Evolutionary conservation across 2,329 filamentous ascomycete species (phyloP), one percentile per base, ranked within the genome.

Genomic region (Beauveria asiatica): DNA sequence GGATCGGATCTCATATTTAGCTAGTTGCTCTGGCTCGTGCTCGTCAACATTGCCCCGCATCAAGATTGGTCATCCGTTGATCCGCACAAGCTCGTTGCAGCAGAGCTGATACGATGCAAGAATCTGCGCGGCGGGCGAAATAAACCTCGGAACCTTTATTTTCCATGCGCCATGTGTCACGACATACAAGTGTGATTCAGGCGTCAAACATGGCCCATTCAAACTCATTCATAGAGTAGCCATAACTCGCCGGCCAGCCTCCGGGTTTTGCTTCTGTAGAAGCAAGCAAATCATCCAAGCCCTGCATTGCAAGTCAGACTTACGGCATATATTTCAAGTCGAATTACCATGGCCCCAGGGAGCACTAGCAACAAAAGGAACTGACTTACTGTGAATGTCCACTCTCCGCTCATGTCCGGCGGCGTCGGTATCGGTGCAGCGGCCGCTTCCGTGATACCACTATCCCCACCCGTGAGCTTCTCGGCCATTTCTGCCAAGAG

Each of bases 191-290:
- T 9, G 30, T 33, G 30, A 13, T 33, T 33, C 42, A 59, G 10
- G 27, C 16, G 17, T 59, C 46, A 41, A 59, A 54, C 42, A 49
- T 53, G 25, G 57, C 50, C 57, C 57, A 59, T 49, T 59, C 57
- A 46, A 59, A 59, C 42, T 59, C 57, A 27, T 59, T 44, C 57
- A 54, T 48, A 2, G 45, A 52, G 44, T 59, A 48, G 19, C 57
- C 57, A 27, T 59, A 59, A 16, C 30, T 48, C 23, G 57, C 49
- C 17, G 57, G 57, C 57, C 57, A 59, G 9, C 57, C 50, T 41
- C 21, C 57, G 3, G 19, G 30, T 11, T 27, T 48, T 4, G 27
- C n/a, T 5, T 50, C 57, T 5, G 57, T 39, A 5, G 27, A 23
- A 3, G 49, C 57, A 3, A 59, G 57, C 7, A 59, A 41, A 9